Evolutionary conservation across 495 filamentous ascomycete genomes (phyloP).

Genomic region (Neurospora sp.): DNA sequence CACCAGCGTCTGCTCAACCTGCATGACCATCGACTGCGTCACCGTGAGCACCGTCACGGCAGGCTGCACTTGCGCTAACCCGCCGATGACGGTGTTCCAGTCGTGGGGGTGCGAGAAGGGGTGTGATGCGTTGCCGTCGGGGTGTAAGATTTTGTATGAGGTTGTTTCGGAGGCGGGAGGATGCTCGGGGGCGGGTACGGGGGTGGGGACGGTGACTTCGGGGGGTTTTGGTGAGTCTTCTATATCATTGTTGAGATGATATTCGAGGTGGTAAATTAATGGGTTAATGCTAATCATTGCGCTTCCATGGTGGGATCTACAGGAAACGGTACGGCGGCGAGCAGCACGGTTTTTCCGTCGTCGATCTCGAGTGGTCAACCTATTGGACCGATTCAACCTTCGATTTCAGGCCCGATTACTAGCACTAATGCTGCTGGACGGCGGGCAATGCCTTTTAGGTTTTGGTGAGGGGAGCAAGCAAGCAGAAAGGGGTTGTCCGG

Average conservation of each 20-base stretch:
- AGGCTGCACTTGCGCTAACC: conserved; percentile 11
- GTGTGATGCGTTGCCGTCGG: conserved; percentile 7
- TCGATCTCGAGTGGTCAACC: background rate
- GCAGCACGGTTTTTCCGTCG: background rate
- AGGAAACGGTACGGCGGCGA: background rate
- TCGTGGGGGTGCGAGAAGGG: conserved; percentile 13
- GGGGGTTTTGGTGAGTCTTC: background rate
- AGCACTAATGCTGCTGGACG: background rate
- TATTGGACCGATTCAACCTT: background rate
- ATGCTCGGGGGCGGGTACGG: background rate
- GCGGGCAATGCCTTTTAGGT: background rate
- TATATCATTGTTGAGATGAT: background rate
- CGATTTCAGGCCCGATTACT: background rate
- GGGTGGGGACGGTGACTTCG: background rate
- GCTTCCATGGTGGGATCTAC: background rate
- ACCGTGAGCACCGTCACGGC: conserved; percentile 10
- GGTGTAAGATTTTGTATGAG: conserved; percentile 13
- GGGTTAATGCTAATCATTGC: background rate
- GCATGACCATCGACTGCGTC: conserved; percentile 15
- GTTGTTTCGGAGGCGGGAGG: conserved; percentile 1
- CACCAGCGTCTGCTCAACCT: conserved; percentile 16
- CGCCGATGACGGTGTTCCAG: conserved; percentile 11
- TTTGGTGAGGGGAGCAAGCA: background rate
- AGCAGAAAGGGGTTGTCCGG: background rate
- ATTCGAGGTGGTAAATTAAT: background rate